A percentile compares a stretch with the other conserved stretches of the same genome.
Evolutionary conservation across 2,329 filamentous ascomycete genomes (phyloP).

Genomic region (Aspergillus cejpii): DNA sequence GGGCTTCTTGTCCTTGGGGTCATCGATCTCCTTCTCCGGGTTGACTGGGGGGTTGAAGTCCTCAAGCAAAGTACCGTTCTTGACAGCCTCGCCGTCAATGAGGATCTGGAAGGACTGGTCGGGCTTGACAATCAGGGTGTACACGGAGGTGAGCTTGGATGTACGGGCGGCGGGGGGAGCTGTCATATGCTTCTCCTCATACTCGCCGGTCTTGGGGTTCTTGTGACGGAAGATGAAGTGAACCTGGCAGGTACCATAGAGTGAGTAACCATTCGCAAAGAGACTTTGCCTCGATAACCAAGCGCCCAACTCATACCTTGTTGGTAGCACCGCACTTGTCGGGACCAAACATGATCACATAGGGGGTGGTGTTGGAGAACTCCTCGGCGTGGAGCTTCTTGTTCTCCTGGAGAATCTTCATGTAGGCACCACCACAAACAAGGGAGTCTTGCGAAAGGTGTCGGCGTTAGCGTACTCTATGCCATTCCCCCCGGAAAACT

Average conservation of each 20-base stretch:
- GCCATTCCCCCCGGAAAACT: not conserved
- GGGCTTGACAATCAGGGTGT: conserved; percentile 92
- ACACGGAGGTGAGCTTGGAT: conserved; percentile 85
- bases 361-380: conserved; percentile 94
- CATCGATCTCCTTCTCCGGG: conserved; percentile 89
- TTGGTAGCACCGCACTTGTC: conserved; percentile 99
- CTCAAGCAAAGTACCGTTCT: conserved; percentile 85
- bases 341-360: conserved; percentile 99
- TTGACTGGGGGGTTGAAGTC: conserved; percentile 93
- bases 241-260: conserved; percentile 43
- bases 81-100: conserved; percentile 82
- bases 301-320: conserved; percentile 61
- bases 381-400: conserved; percentile 94
- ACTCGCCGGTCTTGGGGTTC: conserved; percentile 99
- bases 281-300: not conserved
- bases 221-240: conserved; percentile 99
- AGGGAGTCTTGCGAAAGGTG: conserved; percentile 62
- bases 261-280: not conserved
- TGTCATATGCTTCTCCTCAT: conserved; percentile 98
- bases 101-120: conserved; percentile 93
- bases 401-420: conserved; percentile 98
- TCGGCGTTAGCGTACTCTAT: not conserved
- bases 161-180: conserved; percentile 78
- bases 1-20: conserved; percentile 87
- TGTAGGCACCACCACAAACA: conserved; percentile 95